Base-by-base conservation (phyloP, 163 green algal genomes). In the Scenedesmus sp. region DNA sequence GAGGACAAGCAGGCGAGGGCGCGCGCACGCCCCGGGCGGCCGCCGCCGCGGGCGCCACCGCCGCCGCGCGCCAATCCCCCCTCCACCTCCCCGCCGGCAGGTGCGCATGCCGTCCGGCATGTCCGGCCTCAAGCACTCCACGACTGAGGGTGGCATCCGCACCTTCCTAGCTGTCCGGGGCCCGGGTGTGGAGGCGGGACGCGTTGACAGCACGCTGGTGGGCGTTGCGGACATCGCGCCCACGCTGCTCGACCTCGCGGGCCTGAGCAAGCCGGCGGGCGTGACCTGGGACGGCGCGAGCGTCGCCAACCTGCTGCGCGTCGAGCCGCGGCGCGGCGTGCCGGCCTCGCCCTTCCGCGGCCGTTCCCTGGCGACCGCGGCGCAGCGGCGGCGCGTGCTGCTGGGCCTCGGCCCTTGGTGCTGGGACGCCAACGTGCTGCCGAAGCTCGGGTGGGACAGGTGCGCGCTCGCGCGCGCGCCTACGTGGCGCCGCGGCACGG, bases 91-190 rank as follows among this genome's bases (percentile, higher is more conserved):
- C 34, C 10, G 33, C n/a, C 20, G 45, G 64, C 45, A 73, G 64
- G 24, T 60, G 14, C 70, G 70, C 54, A 66, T 78, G 34, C 70
- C 70, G 6, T 50, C 22, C 28, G 42, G 57, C 56, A 78, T 78
- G 70, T 20, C 36, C 10, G 70, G 53, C 42, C 17, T 36, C 10
- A 78, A 78, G 54, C 26, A 36, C 17, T 31, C 9, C 15, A 3
- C 62, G 17, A 2, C 17, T 4, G 70, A 78, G 26, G 70, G 70
- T 14, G 70, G 70, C 53, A 70, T 62, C n/a, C n/a, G 70, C 13
- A 54, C 70, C 18, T 48, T 26, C 70, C 70, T 78, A 4, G 17
- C 24, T 11, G 70, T 78, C 13, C 39, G 44, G 42, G 70, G 70
- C 13, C 70, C 70, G 3, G 70, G 70, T 39, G 28, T 78, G 9